Evolutionary conservation across 2,329 filamentous ascomycete genomes (phyloP).

Genomic region (Lachnellula suecica): DNA sequence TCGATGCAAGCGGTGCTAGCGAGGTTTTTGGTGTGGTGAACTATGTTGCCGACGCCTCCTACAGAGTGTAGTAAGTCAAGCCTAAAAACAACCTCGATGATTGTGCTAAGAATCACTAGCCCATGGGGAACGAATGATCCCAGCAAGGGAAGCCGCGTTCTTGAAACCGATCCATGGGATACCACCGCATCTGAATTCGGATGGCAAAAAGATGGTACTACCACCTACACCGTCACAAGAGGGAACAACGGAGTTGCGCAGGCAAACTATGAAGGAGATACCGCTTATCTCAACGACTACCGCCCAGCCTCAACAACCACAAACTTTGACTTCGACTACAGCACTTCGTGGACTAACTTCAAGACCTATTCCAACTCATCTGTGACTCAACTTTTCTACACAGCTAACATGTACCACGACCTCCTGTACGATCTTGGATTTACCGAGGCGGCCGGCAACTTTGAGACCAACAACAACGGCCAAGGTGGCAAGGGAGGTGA

Average conservation of each 20-base stretch:
- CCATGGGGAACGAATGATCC: slow-evolving; percentile 57
- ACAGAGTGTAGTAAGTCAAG: slow-evolving; percentile 49
- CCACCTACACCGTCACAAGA: slow-evolving; percentile 50
- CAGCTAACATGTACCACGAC: slow-evolving; percentile 58
- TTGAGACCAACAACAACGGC: slow-evolving; percentile 56
- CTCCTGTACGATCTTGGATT: slow-evolving; percentile 57
- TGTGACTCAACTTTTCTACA: slow-evolving; percentile 60
- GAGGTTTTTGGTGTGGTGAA: slow-evolving; percentile 54
- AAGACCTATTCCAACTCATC: slow-evolving; percentile 51
- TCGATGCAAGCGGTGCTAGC: slow-evolving; percentile 44
- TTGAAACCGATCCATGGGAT: slow-evolving; percentile 50
- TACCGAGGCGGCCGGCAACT: slow-evolving; percentile 58
- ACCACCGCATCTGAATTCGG: slow-evolving; percentile 47
- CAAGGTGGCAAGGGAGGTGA: slow-evolving; percentile 51
- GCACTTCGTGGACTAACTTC: slow-evolving; percentile 34
- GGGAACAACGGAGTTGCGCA: slow-evolving; percentile 62
- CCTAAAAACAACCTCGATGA: slow-evolving; percentile 6
- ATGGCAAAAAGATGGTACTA: slow-evolving; percentile 50
- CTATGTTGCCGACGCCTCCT: slow-evolving; percentile 55
- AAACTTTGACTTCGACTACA: slow-evolving; percentile 49
- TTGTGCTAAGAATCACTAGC: slow-evolving; percentile 24
- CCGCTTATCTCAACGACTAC: slow-evolving; percentile 47
- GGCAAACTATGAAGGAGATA: slow-evolving; percentile 46
- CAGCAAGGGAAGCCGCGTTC: slow-evolving; percentile 42
- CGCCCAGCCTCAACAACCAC: slow-evolving; percentile 42